Evolutionary conservation across 2,329 filamentous ascomycete genomes (phyloP), one percentile per base, ranked within the genome.

Genomic region (Septoria petroselini): DNA sequence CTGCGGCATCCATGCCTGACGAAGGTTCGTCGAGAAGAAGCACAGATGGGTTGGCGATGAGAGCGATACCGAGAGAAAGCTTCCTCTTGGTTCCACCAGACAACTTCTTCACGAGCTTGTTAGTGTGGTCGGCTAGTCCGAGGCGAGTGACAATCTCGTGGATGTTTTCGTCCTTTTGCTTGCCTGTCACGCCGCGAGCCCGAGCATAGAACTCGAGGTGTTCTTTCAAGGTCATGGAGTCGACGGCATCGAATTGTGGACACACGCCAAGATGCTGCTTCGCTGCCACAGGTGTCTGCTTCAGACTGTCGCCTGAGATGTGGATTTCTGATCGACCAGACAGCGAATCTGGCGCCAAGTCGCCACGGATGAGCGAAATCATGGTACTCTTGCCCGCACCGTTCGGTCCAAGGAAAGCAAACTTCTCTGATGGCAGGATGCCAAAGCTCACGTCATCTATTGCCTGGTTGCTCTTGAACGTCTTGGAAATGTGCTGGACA

Each of bases 41-140:
- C 0, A 95, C 88, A 0, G 82, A 81, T 0, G 90, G 90, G 61
- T 95, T 94, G 3, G 89, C 90, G 80, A 94, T 93, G 1, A 95
- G 73, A 0, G 90, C 90, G 50, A 95, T 94, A 2, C 85, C 90
- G 0, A 95, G 77, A 9, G 82, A 87, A 1, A 95, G 73, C 68
- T 95, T 95, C 15, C 90, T 78, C 71, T 93, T 91, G 70, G 94
- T 95, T 21, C 91, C 90, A 5, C 90, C 90, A 0, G 86, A 91
- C 0, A 95, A 77, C 31, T 85, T 85, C 52, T 80, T 77, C 0
- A 87, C 89, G 76, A 90, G 86, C 25, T 88, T 81, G 7, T 81
- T 75, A 1, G 78, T 72, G 68, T 89, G 94, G 0, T 78, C 74
- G 4, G 76, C 70, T 0, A 95, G 75, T 0, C 88, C 88, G 1